These are phyloP conservation scores for Russula earlei DNA, from an alignment of 768 basidiomycete genomes.

Conservation along the genomic window DNA sequence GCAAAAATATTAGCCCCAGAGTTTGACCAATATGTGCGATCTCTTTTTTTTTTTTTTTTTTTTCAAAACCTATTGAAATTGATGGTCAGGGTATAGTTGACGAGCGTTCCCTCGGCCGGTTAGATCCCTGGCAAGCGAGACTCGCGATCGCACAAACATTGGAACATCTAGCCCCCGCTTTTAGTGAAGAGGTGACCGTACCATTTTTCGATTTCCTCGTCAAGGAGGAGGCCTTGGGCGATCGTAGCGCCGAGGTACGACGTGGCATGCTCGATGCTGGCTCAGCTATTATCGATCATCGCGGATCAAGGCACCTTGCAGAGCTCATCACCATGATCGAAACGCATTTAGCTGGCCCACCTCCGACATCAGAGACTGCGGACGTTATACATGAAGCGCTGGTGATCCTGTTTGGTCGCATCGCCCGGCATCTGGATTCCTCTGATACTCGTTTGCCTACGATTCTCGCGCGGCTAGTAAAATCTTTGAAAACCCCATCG, in stretches of 20 bases:
- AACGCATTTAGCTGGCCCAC: slow-evolving; percentile 44
- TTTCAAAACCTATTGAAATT: neutral
- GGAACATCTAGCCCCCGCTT: slow-evolving; percentile 53
- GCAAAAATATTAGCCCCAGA: slow-evolving; percentile 84
- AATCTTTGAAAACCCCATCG: slow-evolving; percentile 85
- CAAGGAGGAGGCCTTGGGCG: slow-evolving; percentile 78
- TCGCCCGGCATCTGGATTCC: slow-evolving; percentile 77
- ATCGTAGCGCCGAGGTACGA: slow-evolving; percentile 72
- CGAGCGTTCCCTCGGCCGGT: slow-evolving; percentile 70
- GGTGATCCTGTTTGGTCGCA: slow-evolving; percentile 87
- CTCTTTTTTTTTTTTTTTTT: neutral
- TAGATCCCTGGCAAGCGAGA: slow-evolving; percentile 83
- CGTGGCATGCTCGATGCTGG: slow-evolving; percentile 84
- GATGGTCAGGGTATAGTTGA: slow-evolving; percentile 80
- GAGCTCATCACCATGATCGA: slow-evolving; percentile 79
- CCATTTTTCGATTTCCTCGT: slow-evolving; percentile 82
- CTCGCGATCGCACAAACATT: slow-evolving; percentile 65
- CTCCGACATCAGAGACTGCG: slow-evolving; percentile 54
- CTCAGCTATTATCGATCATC: slow-evolving; percentile 69
- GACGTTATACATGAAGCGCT: slow-evolving; percentile 93
- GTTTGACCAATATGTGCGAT: slow-evolving; percentile 81
- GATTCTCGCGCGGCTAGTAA: slow-evolving; percentile 79
- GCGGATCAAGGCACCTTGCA: slow-evolving; percentile 63
- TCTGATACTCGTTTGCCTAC: slow-evolving; percentile 67
- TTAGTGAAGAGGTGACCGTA: slow-evolving; percentile 51